Base-by-base conservation (phyloP, 208 protist genomes). In the Naegleria gruberi region DNA sequence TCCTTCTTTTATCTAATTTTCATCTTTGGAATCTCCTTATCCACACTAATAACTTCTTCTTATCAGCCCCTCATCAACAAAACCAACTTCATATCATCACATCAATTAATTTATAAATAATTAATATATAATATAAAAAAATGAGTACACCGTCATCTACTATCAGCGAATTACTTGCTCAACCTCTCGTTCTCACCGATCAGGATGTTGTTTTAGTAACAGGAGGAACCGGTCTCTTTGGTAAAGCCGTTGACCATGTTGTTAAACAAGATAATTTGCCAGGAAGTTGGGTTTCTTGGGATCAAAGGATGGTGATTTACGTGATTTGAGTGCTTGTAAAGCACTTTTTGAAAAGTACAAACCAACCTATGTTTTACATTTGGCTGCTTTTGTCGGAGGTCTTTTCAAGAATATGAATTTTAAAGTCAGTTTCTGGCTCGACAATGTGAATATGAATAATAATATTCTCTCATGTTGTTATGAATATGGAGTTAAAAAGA, bases 291-390 rank as follows among this genome's bases (percentile, higher is more conserved):
- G 89, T 98, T 98, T 97, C 89, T 90, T 97, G 19, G 93, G 91
- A 43, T 96, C 94, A 15, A 92, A 93, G 43, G 97, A 98, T 57
- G 95, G 92, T 65, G 96, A 98, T 89, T 92, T 98, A 4, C 89
- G 90, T 74, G 92, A 94, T 45, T 82, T 91, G 45, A 93, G 93
- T 46, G 40, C 43, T 40, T 96, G 94, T 15, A 81, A 83, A 34
- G 91, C 90, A 1, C 81, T 96, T n/a, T 98, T 97, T 90, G 93
- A 95, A 34, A 94, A 95, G 85, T 90, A 96, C 83, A 92, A 94
- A 51, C 97, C 97, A 26, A 98, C 97, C 42, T 95, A 98, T 90
- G 96, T 98, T 12, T 96, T 98, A 86, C 97, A 98, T 91, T 94
- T 98, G 34, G 97, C 97, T 6, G 96, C 97, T 40, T 92, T 92